Percentiles rank a stretch among this genome's conserved stretches.
Conservation (phyloP, 176 grass and related monocot genomes). For the Neostapfia colusana region DNA sequence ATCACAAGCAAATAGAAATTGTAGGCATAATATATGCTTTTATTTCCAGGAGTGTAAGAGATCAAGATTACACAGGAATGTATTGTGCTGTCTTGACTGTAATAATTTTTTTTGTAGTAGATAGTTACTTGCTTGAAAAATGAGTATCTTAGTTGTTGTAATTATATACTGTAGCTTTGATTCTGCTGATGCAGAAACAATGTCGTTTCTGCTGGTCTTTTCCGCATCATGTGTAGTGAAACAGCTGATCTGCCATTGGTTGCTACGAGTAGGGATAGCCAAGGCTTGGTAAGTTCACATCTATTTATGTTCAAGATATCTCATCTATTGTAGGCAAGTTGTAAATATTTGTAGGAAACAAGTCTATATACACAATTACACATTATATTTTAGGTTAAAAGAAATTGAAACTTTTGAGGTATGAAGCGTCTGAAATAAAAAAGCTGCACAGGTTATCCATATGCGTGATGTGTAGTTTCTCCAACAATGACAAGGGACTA, state of each 20-base stretch:
- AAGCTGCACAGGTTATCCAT: slow-evolving; percentile 5
- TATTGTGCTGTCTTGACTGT: slow-evolving; percentile 84
- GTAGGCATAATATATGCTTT: slow-evolving; percentile 28
- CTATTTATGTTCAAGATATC: background rate
- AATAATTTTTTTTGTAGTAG: slow-evolving; percentile 38
- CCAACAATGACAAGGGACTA: background rate
- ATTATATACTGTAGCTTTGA: slow-evolving; percentile 25
- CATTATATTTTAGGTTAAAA: background rate
- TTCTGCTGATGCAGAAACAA: slow-evolving; percentile 50
- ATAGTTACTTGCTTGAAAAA: background rate
- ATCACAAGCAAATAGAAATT: background rate
- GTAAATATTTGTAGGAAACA: background rate
- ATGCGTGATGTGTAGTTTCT: slow-evolving; percentile 20
- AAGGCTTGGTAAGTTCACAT: slow-evolving; percentile 63
- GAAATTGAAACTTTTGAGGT: background rate
- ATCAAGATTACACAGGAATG: slow-evolving; percentile 90
- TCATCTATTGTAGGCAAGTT: slow-evolving; percentile 12
- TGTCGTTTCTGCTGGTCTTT: slow-evolving; percentile 71
- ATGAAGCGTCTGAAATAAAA: slow-evolving; percentile 16
- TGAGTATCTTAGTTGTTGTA: background rate
- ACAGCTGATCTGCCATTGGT: slow-evolving; percentile 77
- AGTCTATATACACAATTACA: background rate
- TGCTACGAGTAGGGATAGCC: slow-evolving; percentile 61
- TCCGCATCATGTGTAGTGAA: slow-evolving; percentile 67
- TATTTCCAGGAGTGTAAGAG: slow-evolving; percentile 68